Percentiles rank a stretch among this genome's conserved stretches.
Evolutionary conservation across 306 rosid genomes (phyloP).

Genomic region (Sicyos edulis): DNA sequence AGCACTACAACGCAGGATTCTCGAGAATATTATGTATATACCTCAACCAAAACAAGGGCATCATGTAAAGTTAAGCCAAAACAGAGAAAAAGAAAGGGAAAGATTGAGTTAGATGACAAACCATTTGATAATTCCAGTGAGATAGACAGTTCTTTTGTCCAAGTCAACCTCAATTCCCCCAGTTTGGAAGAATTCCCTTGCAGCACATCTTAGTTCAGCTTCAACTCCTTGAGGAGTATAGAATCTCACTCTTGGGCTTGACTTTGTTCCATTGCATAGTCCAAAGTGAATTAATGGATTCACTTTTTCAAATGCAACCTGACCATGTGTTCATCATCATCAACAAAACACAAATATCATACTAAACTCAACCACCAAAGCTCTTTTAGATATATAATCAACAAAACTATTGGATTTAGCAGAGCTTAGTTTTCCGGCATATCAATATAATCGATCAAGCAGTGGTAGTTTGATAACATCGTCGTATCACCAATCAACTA

Average conservation of each 20-base stretch:
- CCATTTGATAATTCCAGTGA: constrained; percentile 68
- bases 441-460: no score
- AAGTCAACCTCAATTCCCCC: constrained; percentile 72
- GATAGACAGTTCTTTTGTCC: constrained; percentile 71
- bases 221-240: constrained; percentile 66
- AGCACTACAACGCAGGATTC: no score
- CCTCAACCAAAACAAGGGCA: no score
- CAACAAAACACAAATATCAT: not conserved
- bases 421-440: no score
- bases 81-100: no score
- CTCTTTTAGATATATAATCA: no score
- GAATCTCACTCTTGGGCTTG: constrained; percentile 77
- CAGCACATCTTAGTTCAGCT: constrained; percentile 67
- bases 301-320: constrained; percentile 53
- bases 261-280: constrained; percentile 72
- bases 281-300: constrained; percentile 84
- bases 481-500: no score
- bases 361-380: not conserved
- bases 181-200: constrained; percentile 68
- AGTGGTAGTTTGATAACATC: no score
- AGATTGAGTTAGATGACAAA: constrained; percentile 23
- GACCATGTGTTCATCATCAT: no score
- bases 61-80: no score
- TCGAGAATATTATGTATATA: no score
- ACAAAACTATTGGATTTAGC: no score